Conservation (phyloP, 257 asterid species). For the Catharanthus roseus region DNA sequence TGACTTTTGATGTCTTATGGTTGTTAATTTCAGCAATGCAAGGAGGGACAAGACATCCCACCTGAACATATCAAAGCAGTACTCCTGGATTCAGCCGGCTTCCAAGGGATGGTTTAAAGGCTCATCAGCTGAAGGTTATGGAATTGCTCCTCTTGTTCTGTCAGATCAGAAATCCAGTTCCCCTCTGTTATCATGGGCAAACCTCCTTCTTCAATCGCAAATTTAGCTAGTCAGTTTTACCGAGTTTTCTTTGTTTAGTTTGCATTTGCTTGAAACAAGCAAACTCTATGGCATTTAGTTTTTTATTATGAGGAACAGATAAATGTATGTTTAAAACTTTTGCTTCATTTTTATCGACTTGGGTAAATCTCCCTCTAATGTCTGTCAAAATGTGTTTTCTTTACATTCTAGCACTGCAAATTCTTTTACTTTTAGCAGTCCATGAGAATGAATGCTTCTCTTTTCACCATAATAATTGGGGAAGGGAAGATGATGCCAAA, state of each 20-base stretch:
- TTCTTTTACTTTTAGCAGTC: no score
- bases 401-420: not conserved
- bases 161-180: constrained; percentile 6
- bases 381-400: not conserved
- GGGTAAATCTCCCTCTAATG: not conserved
- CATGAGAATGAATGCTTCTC: no score
- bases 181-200: not conserved
- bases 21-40: constrained; percentile 57
- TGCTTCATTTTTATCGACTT: not conserved
- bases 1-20: not conserved
- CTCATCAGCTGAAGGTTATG: not conserved
- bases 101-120: constrained; percentile 50
- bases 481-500: no score
- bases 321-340: not conserved
- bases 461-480: no score
- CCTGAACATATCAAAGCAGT: constrained; percentile 80
- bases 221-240: constrained; percentile 8
- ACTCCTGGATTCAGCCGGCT: constrained; percentile 79
- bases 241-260: not conserved
- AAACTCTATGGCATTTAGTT: constrained; percentile 6
- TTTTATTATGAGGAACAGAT: not conserved
- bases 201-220: not conserved
- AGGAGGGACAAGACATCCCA: constrained; percentile 64
- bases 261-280: constrained; percentile 1
- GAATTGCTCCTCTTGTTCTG: not conserved